Evolutionary conservation across 2,329 filamentous ascomycete genomes (phyloP), one percentile per base, ranked within the genome.

Genomic region (Fusarium sp.): DNA sequence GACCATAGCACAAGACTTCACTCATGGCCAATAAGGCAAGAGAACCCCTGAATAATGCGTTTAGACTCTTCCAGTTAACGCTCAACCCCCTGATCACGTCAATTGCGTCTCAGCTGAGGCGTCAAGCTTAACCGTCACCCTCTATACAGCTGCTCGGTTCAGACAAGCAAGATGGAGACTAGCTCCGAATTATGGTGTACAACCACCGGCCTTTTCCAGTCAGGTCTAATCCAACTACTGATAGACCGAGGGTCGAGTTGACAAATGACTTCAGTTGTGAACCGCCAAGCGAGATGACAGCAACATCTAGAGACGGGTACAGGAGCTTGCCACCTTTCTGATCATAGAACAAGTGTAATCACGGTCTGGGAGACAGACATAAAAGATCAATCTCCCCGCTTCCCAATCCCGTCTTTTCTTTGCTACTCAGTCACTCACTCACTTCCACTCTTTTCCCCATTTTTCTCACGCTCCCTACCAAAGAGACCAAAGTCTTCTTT

Each of bases 351-450:
- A 46, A 43, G 27, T 8, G 14, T 32, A 51, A 4, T n/a, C 36
- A 6, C 6, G 9, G 3, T 19, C 19, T 19, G 19, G 19, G 19
- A n/a, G 19, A 19, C 19, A 9, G 27, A 43, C 10, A 59, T 59
- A 59, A 59, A 59, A 59, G 56, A 59, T 4, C 15, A 13, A 10
- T 7, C 19, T 9, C 21, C 44, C 48, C 47, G 17, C 39, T 19
- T 4, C 15, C 2, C 3, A 29, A n/a, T 1, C 1, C 1, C 14
- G 21, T 32, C 9, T 4, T 19, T 19, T 37, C n/a, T 38, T 31
- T 38, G 35, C 48, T 59, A 41, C 23, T 53, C 54, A 59, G 54
- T 59, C 56, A 59, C 41, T 59, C 56, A 42, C 35, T 47, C 41
- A 25, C 39, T 29, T 19, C 15, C 55, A 32, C 29, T 58, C 53